These are phyloP conservation scores for Kwoniella botswanensis DNA, from an alignment of 768 basidiomycete species.

Conservation along the genomic window DNA sequence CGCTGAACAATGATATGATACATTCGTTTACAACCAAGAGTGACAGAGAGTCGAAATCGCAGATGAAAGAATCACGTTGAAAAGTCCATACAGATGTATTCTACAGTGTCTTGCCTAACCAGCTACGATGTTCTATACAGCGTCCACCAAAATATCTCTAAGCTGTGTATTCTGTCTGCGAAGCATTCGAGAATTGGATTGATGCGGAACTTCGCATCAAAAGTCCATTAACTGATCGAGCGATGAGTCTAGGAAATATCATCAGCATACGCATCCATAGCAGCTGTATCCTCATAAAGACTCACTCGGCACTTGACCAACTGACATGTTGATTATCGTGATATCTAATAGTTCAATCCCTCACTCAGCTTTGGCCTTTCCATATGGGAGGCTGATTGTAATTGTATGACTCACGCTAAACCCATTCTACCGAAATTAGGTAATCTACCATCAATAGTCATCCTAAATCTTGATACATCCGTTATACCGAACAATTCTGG, in stretches of 20 bases:
- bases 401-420: conserved; percentile 9
- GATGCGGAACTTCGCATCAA: conserved; percentile 15
- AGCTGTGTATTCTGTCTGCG: conserved; percentile 17
- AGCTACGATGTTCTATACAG: too few species aligned
- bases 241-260: conserved; percentile 13
- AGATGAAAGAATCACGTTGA: not conserved
- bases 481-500: conserved; percentile 29
- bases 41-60: not conserved
- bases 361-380: too few species aligned
- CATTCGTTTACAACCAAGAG: not conserved
- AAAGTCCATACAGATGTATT: not conserved
- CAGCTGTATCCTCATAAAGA: not conserved
- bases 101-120: not conserved
- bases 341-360: not conserved
- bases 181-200: conserved; percentile 16
- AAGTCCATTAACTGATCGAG: conserved; percentile 22
- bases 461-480: conserved; percentile 21
- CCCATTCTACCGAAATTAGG: conserved; percentile 26
- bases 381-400: too few species aligned
- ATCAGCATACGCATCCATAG: not conserved
- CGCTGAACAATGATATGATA: not conserved
- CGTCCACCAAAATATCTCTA: not conserved
- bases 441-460: conserved; percentile 21
- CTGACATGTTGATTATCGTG: conserved; percentile 28
- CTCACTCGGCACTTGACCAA: conserved; percentile 28